Percentiles rank a stretch among this genome's conserved stretches.
Evolutionary conservation across 306 rosid genomes (phyloP).

Genomic region (Myrica gale): DNA sequence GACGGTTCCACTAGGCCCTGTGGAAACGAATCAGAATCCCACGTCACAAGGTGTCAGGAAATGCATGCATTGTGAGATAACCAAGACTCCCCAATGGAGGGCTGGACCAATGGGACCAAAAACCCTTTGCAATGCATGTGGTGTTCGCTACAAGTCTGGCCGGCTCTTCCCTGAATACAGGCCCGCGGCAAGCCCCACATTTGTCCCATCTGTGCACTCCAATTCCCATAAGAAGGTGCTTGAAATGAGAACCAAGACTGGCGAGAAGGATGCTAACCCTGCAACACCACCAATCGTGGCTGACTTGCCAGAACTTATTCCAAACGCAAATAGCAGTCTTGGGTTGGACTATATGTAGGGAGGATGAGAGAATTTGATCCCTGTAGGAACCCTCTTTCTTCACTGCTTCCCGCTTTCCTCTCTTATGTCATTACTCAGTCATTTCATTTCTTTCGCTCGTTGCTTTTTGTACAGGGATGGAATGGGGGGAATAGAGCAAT

Average conservation of each 20-base stretch:
- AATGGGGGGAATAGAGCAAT: constrained; percentile 51
- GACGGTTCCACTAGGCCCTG: constrained; percentile 40
- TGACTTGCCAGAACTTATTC: constrained; percentile 77
- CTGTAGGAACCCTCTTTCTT: constrained; percentile 26
- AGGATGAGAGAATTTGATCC: constrained; percentile 27
- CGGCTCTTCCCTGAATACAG: constrained; percentile 93
- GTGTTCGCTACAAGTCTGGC: constrained; percentile 90
- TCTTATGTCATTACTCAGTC: constrained; percentile 47
- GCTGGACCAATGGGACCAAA: constrained; percentile 98
- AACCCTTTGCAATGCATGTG: constrained; percentile 95
- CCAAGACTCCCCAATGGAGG: constrained; percentile 98
- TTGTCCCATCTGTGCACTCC: constrained; percentile 77
- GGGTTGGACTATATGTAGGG: constrained; percentile 69
- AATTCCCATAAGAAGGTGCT: constrained; percentile 93
- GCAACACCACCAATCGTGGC: constrained; percentile 11
- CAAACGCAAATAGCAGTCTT: constrained; percentile 64
- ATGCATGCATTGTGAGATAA: constrained; percentile 95
- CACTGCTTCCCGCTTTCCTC: constrained; percentile 33
- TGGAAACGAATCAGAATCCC: constrained; percentile 43
- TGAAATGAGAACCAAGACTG: constrained; percentile 70
- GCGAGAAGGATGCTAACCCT: constrained; percentile 19
- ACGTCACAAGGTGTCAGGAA: constrained; percentile 60
- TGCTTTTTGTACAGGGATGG: constrained; percentile 90
- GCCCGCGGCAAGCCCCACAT: constrained; percentile 96
- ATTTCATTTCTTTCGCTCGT: constrained; percentile 59